Evolutionary conservation across 1,284 basidiomycete species (phyloP).

Genomic region (Irpex rosettiformis): DNA sequence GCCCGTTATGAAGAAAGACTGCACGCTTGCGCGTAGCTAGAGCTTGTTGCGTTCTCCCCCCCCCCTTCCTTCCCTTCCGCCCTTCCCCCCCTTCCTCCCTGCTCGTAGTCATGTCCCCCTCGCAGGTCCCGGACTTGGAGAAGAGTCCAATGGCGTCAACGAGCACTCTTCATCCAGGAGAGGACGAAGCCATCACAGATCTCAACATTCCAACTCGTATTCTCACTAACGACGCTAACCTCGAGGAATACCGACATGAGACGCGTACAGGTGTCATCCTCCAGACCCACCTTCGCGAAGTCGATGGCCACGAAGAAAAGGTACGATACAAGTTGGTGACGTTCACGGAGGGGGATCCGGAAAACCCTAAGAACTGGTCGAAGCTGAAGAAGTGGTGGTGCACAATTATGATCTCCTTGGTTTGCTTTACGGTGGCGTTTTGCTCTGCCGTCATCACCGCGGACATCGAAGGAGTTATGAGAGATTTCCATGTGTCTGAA

Average conservation of each 20-base stretch:
- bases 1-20: no score
- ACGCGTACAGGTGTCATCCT: conserved; percentile 9
- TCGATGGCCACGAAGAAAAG: conserved; percentile 11
- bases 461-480: conserved; percentile 44
- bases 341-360: conserved; percentile 29
- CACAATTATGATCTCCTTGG: conserved; percentile 13
- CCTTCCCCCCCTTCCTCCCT: no score
- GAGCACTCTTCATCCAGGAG: not conserved
- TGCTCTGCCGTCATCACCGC: conserved; percentile 38
- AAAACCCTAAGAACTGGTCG: conserved; percentile 34
- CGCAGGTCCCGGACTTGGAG: not conserved
- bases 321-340: conserved; percentile 27
- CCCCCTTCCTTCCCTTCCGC: no score
- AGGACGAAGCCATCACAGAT: conserved; percentile 9
- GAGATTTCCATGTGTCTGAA: conserved; percentile 27
- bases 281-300: not conserved
- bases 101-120: not conserved
- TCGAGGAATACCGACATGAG: conserved; percentile 13
- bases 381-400: conserved; percentile 25
- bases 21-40: no score
- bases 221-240: conserved; percentile 12
- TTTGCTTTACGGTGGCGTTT: conserved; percentile 24
- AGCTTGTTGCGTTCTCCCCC: no score
- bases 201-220: conserved; percentile 9
- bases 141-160: not conserved